Conservation (phyloP, 1,284 basidiomycete genomes). For the Vanrija sp. region DNA sequence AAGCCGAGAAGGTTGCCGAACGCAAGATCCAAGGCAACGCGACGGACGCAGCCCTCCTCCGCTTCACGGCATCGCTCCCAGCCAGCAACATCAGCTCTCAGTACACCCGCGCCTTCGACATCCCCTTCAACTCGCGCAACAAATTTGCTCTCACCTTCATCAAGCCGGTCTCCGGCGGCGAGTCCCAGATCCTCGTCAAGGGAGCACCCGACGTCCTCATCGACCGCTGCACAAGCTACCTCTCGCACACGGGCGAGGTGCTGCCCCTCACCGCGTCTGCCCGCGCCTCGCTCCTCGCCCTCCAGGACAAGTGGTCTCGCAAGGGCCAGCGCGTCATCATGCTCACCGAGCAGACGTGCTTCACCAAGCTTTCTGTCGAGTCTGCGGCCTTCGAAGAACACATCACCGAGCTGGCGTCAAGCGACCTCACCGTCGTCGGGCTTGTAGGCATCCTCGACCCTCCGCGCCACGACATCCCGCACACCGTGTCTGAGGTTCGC, state of each 20-base stretch:
- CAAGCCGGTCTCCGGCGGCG: slow-evolving; percentile 8
- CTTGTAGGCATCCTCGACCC: slow-evolving; percentile 64
- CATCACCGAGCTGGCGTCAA: slow-evolving; percentile 30
- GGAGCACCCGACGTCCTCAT: slow-evolving; percentile 62
- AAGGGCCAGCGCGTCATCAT: slow-evolving; percentile 61
- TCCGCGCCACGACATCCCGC: slow-evolving; percentile 58
- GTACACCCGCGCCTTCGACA: slow-evolving; percentile 47
- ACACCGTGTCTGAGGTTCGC: slow-evolving; percentile 55
- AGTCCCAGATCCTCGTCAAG: slow-evolving; percentile 52
- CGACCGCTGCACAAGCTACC: slow-evolving; percentile 51
- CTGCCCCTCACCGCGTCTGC: slow-evolving; percentile 42
- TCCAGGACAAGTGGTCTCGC: slow-evolving; percentile 57
- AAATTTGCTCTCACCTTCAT: slow-evolving; percentile 50
- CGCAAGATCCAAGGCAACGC: slow-evolving; percentile 60
- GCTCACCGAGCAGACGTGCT: slow-evolving; percentile 41
- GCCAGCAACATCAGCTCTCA: slow-evolving; percentile 32
- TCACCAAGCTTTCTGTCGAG: slow-evolving; percentile 27
- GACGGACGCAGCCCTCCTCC: slow-evolving; percentile 60
- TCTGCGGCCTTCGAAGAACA: slow-evolving; percentile 46
- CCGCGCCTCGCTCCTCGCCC: slow-evolving; percentile 37
- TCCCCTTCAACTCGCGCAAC: slow-evolving; percentile 60
- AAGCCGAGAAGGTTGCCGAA: slow-evolving; percentile 10
- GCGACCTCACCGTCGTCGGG: slow-evolving; percentile 58
- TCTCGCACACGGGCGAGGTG: slow-evolving; percentile 45
- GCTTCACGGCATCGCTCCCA: slow-evolving; percentile 53